phyloP scores from a whole-genome alignment of 805 yeast genomes.

The Cyberlindnera mrakii region DNA sequence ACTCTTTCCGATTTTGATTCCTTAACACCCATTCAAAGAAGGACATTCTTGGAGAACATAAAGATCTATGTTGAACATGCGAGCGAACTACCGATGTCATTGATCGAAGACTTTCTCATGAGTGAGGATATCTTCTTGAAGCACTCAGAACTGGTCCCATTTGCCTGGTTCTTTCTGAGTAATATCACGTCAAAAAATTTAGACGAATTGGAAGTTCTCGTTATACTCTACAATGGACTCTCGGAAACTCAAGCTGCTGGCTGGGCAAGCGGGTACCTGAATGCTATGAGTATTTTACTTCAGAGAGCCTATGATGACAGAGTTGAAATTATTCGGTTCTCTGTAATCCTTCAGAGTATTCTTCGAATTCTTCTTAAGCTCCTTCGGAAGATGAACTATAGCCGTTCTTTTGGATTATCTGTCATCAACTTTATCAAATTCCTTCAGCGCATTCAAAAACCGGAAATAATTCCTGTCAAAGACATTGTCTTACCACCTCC shows the following conservation, averaged over 20 bases:
- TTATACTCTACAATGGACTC: slow-evolving; percentile 2
- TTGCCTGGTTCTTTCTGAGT: slow-evolving; percentile 8
- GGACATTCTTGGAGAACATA: slow-evolving; percentile 5
- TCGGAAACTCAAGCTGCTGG: neutral
- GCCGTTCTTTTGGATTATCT: slow-evolving; percentile 7
- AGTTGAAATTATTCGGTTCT: neutral
- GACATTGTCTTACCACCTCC: slow-evolving; percentile 35
- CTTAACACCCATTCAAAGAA: slow-evolving; percentile 1
- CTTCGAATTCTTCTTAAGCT: neutral
- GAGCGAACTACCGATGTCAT: slow-evolving; percentile 4
- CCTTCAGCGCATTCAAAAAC: slow-evolving; percentile 17
- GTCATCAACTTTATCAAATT: slow-evolving; percentile 6
- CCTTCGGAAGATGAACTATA: slow-evolving; percentile 1
- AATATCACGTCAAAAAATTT: slow-evolving; percentile 1
- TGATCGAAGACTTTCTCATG: slow-evolving; percentile 6
- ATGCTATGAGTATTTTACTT: slow-evolving; percentile 1
- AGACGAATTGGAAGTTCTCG: slow-evolving; percentile 2
- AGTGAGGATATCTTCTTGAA: slow-evolving; percentile 1
- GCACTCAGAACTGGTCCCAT: slow-evolving; percentile 1
- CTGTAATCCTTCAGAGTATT: neutral
- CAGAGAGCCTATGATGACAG: neutral
- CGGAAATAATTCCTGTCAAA: slow-evolving; percentile 13
- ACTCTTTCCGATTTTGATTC: slow-evolving; percentile 4
- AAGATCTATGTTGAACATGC: slow-evolving; percentile 5
- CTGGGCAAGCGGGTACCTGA: slow-evolving; percentile 10